These are phyloP conservation scores for Theileria parva DNA, from an alignment of 169 alveolate genomes.

Conservation along the genomic window DNA sequence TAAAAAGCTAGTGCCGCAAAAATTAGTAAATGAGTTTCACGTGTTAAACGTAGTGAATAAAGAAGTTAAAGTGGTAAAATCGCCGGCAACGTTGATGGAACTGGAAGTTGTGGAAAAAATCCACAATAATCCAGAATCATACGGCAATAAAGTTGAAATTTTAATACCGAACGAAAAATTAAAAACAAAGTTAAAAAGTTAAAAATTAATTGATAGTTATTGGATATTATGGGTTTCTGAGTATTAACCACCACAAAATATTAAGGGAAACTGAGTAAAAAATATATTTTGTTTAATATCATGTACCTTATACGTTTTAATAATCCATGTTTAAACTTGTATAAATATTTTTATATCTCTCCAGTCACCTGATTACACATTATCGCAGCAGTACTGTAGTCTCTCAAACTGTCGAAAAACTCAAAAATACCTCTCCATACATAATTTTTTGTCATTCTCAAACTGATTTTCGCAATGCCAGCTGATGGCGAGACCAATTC, in stretches of 20 bases:
- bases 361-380: neutral
- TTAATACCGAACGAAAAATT: slow-evolving; percentile 1
- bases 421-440: neutral
- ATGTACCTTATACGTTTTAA: neutral
- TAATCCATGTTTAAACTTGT: neutral
- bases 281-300: neutral
- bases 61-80: slow-evolving; percentile 6
- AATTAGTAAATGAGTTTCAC: slow-evolving; percentile 23
- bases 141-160: slow-evolving; percentile 12
- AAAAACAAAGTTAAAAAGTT: neutral
- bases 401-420: neutral
- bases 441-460: neutral
- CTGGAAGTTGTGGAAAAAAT: neutral
- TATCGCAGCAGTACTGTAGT: neutral
- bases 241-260: slow-evolving; percentile 12
- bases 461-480: neutral
- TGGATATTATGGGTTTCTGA: neutral
- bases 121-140: neutral
- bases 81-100: slow-evolving; percentile 12
- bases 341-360: neutral
- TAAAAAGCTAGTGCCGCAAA: slow-evolving; percentile 6
- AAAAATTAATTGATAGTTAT: neutral
- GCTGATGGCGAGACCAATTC: neutral
- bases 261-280: neutral
- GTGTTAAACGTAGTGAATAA: slow-evolving; percentile 22